A percentile compares a stretch with the other conserved stretches of the same genome.
These are phyloP conservation scores for Bryoerythrophyllum caledonicum DNA, from an alignment of 225 moss, liverwort and hornwort genomes.

Conservation along the genomic window DNA sequence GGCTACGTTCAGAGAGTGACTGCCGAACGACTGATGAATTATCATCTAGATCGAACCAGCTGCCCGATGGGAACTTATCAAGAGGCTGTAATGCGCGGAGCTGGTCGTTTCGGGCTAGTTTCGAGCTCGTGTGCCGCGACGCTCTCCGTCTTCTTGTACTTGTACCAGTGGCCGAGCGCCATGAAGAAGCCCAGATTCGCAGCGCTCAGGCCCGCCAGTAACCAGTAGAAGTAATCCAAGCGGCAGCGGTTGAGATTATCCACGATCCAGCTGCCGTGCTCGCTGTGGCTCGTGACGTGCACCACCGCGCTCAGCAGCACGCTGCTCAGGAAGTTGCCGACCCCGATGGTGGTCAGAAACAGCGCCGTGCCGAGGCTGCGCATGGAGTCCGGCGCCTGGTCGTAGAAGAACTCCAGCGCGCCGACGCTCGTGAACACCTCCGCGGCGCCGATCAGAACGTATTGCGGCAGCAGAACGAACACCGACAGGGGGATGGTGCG, in stretches of 20 bases:
- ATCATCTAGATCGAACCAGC: too few relatives aligned
- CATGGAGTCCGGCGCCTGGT: conserved; percentile 71
- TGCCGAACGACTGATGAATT: too few relatives aligned
- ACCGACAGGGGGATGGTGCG: conserved; percentile 49
- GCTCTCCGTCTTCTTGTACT: conserved; percentile 32
- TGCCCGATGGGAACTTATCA: too few relatives aligned
- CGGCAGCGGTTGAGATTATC: conserved; percentile 66
- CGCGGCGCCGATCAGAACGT: conserved; percentile 61
- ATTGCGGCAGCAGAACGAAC: conserved; percentile 64
- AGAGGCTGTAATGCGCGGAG: too few relatives aligned
- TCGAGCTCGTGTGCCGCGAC: background rate
- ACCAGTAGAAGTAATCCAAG: conserved; percentile 76
- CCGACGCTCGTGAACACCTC: conserved; percentile 69
- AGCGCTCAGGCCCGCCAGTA: conserved; percentile 49
- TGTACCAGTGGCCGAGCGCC: conserved; percentile 37
- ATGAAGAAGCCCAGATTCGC: conserved; percentile 57
- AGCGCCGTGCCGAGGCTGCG: conserved; percentile 66
- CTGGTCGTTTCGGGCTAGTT: too few relatives aligned
- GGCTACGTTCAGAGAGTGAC: too few relatives aligned
- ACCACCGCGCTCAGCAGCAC: conserved; percentile 52
- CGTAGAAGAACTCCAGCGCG: conserved; percentile 76
- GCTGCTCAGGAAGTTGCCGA: conserved; percentile 72
- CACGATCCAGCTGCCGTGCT: conserved; percentile 58
- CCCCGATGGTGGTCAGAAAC: conserved; percentile 58
- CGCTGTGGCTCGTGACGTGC: conserved; percentile 38